Evolutionary conservation across 1,284 basidiomycete genomes (phyloP).

Genomic region (Ceratobasidium sp.): DNA sequence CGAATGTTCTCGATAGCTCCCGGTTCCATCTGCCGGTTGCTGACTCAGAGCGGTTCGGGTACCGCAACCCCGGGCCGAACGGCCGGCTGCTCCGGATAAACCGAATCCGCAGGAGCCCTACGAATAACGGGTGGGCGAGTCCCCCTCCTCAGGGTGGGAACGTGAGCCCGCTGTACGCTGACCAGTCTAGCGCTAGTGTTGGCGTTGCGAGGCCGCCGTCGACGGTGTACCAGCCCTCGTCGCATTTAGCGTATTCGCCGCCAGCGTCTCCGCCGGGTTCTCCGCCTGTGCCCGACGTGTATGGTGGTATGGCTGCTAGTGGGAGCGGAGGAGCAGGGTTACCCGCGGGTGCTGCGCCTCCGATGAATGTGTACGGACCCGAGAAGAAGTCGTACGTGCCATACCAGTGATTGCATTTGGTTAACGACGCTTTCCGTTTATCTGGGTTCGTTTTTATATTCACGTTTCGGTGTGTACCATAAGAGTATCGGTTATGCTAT

Average conservation of each 20-base stretch:
- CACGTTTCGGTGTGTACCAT: background rate
- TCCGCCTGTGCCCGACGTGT: background rate
- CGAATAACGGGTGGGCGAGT: background rate
- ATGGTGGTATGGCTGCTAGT: slow-evolving; percentile 15
- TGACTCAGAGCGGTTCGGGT: slow-evolving; percentile 7
- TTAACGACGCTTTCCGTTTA: too few relatives aligned
- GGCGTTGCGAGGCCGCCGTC: slow-evolving; percentile 1
- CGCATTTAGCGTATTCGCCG: background rate
- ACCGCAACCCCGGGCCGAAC: slow-evolving; percentile 8
- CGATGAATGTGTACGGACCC: background rate
- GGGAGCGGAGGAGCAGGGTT: background rate
- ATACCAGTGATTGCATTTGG: background rate
- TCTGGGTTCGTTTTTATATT: background rate
- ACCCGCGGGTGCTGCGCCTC: slow-evolving; percentile 4
- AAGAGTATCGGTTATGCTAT: background rate
- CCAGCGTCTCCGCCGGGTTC: background rate
- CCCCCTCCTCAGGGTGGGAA: background rate
- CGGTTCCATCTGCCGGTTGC: background rate
- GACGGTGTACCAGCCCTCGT: slow-evolving; percentile 24
- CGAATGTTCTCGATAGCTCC: slow-evolving; percentile 9
- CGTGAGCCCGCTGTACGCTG: background rate
- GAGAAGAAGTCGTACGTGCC: background rate
- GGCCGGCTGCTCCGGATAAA: background rate
- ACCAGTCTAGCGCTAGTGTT: background rate
- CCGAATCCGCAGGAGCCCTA: slow-evolving; percentile 7